Base-by-base conservation (phyloP, 2,329 filamentous ascomycete genomes). In the Paecilomyces sp. region DNA sequence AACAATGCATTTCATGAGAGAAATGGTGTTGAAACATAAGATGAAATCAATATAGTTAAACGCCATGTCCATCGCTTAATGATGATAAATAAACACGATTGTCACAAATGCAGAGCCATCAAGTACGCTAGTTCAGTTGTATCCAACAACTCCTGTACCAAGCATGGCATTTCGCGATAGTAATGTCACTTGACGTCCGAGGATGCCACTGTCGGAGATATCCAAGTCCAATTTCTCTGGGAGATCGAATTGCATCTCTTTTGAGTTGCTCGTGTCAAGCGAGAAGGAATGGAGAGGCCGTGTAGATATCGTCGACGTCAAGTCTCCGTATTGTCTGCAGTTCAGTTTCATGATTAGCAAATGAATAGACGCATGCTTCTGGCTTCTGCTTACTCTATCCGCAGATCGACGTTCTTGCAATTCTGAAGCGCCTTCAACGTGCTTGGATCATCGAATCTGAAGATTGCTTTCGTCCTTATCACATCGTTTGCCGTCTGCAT, bases 121-220 rank as follows among this genome's bases (percentile, higher is more conserved):
- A 11, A 47, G 51, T 53, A 53, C 7, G 33, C 22, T 5, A n/a
- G 57, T 56, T 65, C 55, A 74, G 57, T 74, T 72, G 65, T 66
- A 74, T 22, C 72, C 72, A 52, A 74, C 68, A 53, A 74, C 65
- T 7, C 72, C 72, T 36, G 65, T 68, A 2, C 72, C 72, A 24
- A 74, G 60, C 31, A 61, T 55, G 7, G 60, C 62, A 1, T 66
- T 63, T 9, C 59, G 63, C 36, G 68, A 65, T 22, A 64, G 55
- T 18, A 74, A 61, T 1, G 71, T 72, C 1, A 74, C 67, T 58
- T 70, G 66, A 28, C 72, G 63, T 18, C 72, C 72, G 6, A 74
- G 69, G 28, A 74, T 70, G 9, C 72, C 72, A 31, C 59, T 67
- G 54, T 69, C 70, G 7, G 72, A 74, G 15, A 74, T 66, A n/a